Evolutionary conservation across 495 filamentous ascomycete species (phyloP), one percentile per base, ranked within the genome.

Genomic region (Daldinia grandis): DNA sequence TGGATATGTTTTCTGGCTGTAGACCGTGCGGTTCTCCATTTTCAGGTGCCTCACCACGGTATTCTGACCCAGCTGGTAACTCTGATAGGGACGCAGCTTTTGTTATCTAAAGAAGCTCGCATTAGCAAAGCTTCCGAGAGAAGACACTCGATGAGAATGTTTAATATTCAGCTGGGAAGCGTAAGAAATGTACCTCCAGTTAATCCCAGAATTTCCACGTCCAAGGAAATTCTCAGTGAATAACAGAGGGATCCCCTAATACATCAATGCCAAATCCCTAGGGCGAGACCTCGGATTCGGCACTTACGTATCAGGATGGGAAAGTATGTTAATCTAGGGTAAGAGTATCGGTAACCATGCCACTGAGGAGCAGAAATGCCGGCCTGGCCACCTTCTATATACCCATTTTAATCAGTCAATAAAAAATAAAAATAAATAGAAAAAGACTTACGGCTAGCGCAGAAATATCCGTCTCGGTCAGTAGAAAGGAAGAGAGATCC

Each of bases 281-380:
- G 75, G 72, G 57, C 64, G 51, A 27, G 15, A 51, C 44, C 54
- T 33, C 69, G 64, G 66, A 44, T 70, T 40, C 60, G 33, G 49
- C 47, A 44, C 55, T 60, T 60, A 65, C 63, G 56, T 69, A 71
- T 73, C 67, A 50, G 66, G 57, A 76, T 77, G 60, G 77, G 78
- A 78, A 66, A 78, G 65, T 51, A 73, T 68, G 60, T 88, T 85
- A 31, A 81, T 97, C 78, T 97, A 76, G 93, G 93, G 91, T 88
- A 92, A 82, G 91, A 91, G 93, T 97, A 97, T 97, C 93, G 92
- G 86, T 91, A 87, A 83, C 87, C 87, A 86, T 78, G 81, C 85
- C 86, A 92, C 78, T 78, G 82, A 84, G 65, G 64, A 81, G 86
- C 80, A 78, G 64, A 66, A 77, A 66, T 8, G 77, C 81, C 73